A percentile compares a stretch with the other conserved stretches of the same genome.
These are phyloP conservation scores for Westerdykella ornata DNA, from an alignment of 2,329 filamentous ascomycete genomes.

Conservation along the genomic window DNA sequence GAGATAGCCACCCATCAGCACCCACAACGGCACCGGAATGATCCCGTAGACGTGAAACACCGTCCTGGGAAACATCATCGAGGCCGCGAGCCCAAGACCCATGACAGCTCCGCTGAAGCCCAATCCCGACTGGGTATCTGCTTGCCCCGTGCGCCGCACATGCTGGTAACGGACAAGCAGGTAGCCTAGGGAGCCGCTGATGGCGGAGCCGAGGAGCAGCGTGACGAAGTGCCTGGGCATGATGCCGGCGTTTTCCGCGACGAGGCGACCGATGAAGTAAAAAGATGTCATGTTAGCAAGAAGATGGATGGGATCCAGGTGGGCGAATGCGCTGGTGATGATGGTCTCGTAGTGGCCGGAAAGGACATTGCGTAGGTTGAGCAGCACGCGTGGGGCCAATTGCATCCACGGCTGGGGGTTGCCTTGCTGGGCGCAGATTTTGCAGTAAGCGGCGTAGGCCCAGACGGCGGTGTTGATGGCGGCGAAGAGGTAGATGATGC, in stretches of 20 bases:
- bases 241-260: conserved; percentile 29
- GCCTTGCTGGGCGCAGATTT: conserved; percentile 17
- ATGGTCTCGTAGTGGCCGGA: conserved; percentile 34
- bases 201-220: conserved; percentile 28
- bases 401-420: conserved; percentile 7
- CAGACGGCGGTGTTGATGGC: conserved; percentile 39
- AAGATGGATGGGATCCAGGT: conserved; percentile 33
- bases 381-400: conserved; percentile 29
- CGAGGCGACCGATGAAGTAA: conserved; percentile 31
- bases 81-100: conserved; percentile 36
- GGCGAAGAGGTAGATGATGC: conserved; percentile 34
- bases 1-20: conserved; percentile 31
- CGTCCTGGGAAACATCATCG: conserved; percentile 34
- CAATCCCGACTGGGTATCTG: conserved; percentile 8
- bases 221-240: conserved; percentile 18
- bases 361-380: conserved; percentile 23
- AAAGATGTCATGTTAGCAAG: conserved; percentile 40
- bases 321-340: conserved; percentile 39
- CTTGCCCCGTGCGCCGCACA: neutral
- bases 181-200: neutral
- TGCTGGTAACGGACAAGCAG: neutral
- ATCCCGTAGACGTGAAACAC: conserved; percentile 35
- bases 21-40: conserved; percentile 38
- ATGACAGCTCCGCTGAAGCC: conserved; percentile 41
- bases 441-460: conserved; percentile 32